Base-by-base conservation (phyloP, 2,329 filamentous ascomycete species). In the Emydomyces testavorans region DNA sequence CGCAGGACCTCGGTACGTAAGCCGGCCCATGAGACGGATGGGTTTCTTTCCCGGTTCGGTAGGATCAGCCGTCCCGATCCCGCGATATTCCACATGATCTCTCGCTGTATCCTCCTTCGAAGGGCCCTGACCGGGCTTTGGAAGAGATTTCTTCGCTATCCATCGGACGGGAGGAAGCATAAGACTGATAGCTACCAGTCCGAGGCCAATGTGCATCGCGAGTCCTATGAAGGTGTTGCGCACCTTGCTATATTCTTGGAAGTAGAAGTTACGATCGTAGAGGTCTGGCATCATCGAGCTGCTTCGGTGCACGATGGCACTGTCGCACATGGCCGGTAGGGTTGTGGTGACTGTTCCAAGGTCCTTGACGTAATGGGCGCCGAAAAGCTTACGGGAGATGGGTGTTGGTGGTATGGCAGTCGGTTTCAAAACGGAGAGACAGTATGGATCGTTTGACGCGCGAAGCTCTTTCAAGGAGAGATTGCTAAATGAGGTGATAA, bases 261-360 rank as follows among this genome's bases (percentile, higher is more conserved):
- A 77, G 49, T 69, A 66, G 65, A 82, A 82, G 8, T 70, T 68
- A 1, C 70, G 67, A 0, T 77, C 78, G 56, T 81, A 82, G 32
- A 73, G 66, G n/a, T 70, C 68, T 8, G 71, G 71, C 50, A 76
- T 73, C 21, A 82, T 61, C 7, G 74, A 75, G 67, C 77, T 79
- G 37, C 71, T 77, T 48, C 78, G 73, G 55, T 80, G 72, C 21
- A 80, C 74, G 49, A 79, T 74, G 26, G 74, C 71, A 31, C 69
- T 64, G 52, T 82, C 78, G 6, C 72, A 69, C 6, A 68, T 60
- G 1, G 71, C 74, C 53, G 73, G 70, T 1, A 75, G 60, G 8
- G 72, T 75, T 32, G 71, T 74, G 6, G 77, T 76, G 39, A 81
- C 66, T 1, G 71, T 66, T n/a, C 79, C 79, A 2, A 82, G 67